Base-by-base conservation (phyloP, 129 eudicot species). In the Saposhnikovia divaricata region DNA sequence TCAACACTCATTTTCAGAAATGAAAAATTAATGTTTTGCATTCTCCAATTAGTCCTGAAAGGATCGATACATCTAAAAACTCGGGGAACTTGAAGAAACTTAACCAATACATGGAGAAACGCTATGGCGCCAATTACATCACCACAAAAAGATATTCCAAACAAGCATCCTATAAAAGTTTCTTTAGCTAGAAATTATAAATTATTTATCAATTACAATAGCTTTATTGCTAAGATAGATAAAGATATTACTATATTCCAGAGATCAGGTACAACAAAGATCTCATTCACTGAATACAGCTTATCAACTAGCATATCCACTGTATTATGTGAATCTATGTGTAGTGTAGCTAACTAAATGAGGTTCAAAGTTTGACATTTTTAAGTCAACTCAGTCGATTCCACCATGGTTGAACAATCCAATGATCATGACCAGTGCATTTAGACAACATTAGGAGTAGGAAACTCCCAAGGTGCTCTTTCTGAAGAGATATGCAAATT, bases 361-460 rank as follows among this genome's bases (percentile, higher is more conserved):
- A 31, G 74, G 74, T 69, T 69, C 71, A 69, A 55, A 55, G 1
- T 38, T 31, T 69, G 74, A 69, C 74, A 69, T 69, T 69, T 37
- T 5, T 15, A 69, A 69, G 74, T 69, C 74, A 69, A 69, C 74
- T 69, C n/a, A 69, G 43, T 6, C 9, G 23, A 69, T 6, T 18
- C 74, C 43, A 13, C 39, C 21, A 14, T 69, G 39, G 74, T 69
- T 69, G 71, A 63, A n/a, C 69, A n/a, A 10, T 25, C 19, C 73
- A 68, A 34, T 13, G 42, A 34, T 16, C 42, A 69, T 34, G 44
- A 34, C 18, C 74, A 69, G 23, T 28, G 43, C 16, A 69, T 69
- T 19, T 69, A 37, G 74, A 69, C 42, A 69, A 34, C 8, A 13
- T 28, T 69, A 45, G 21, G 74, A 18, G 39, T 28, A 28, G 23